Evolutionary conservation across 2,329 filamentous ascomycete species (phyloP).

Genomic region (Diaporthe longicolla): DNA sequence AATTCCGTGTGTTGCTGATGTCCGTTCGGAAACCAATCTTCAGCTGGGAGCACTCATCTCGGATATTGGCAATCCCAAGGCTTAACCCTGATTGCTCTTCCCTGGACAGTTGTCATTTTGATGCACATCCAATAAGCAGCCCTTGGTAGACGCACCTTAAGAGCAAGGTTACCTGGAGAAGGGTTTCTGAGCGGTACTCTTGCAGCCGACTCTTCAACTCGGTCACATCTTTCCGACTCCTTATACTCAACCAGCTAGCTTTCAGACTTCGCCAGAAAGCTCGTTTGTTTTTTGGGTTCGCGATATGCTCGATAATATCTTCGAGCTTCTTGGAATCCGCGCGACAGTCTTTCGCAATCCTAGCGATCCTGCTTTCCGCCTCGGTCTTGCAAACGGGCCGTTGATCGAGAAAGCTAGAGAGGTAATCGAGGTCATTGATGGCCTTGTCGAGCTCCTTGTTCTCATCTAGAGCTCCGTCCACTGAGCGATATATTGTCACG

Average conservation of each 20-base stretch:
- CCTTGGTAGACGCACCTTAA: not conserved
- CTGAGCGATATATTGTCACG: conserved; percentile 41
- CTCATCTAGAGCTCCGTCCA: conserved; percentile 36
- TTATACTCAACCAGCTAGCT: conserved; percentile 44
- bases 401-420: not conserved
- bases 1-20: not conserved
- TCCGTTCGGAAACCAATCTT: not conserved
- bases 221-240: conserved; percentile 44
- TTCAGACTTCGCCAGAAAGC: conserved; percentile 6
- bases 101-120: not conserved
- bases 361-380: conserved; percentile 35
- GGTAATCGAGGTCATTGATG: conserved; percentile 16
- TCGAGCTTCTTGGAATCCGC: conserved; percentile 36
- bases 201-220: conserved; percentile 41
- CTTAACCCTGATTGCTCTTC: not conserved
- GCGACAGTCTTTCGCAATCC: conserved; percentile 37
- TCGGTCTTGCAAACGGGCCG: not conserved
- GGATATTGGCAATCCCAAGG: not conserved
- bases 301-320: conserved; percentile 11
- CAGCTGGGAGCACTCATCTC: not conserved
- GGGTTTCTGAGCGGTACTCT: conserved; percentile 32
- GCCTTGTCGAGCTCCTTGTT: conserved; percentile 41
- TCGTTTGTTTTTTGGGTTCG: not conserved
- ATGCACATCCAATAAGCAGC: not conserved
- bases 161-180: not conserved